phyloP scores from a whole-genome alignment of 2,329 filamentous ascomycete species.

The Trichoderma aggressivum region DNA sequence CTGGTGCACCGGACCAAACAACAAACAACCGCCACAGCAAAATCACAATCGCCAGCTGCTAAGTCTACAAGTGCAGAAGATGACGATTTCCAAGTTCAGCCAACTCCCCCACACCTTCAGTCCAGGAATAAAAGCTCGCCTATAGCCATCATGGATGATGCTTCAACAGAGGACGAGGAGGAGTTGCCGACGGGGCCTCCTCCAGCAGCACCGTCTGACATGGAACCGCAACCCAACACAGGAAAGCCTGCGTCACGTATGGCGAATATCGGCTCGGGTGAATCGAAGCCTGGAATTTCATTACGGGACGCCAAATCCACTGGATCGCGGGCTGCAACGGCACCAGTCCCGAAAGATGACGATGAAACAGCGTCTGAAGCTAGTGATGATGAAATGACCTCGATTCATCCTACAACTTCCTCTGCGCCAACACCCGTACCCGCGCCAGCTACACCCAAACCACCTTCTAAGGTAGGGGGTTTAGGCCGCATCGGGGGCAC shows the following conservation, averaged over 20 bases:
- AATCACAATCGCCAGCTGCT: slow-evolving; percentile 20
- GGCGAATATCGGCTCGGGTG: slow-evolving; percentile 37
- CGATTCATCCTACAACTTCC: slow-evolving; percentile 21
- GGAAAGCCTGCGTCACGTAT: slow-evolving; percentile 28
- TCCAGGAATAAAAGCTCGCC: slow-evolving; percentile 26
- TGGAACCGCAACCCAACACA: slow-evolving; percentile 21
- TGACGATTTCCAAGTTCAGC: slow-evolving; percentile 52
- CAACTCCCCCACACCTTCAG: slow-evolving; percentile 41
- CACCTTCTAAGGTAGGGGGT: slow-evolving; percentile 29
- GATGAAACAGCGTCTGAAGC: slow-evolving; percentile 46
- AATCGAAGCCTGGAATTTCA: slow-evolving; percentile 24
- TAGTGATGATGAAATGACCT: slow-evolving; percentile 32
- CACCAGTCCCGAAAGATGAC: slow-evolving; percentile 23
- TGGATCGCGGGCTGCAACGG: slow-evolving; percentile 12
- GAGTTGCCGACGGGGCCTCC: slow-evolving; percentile 23
- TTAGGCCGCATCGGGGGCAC: slow-evolving; percentile 43
- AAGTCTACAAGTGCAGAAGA: slow-evolving; percentile 37
- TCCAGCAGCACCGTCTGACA: slow-evolving; percentile 20
- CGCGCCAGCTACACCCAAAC: slow-evolving; percentile 21
- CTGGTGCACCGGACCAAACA: slow-evolving; percentile 22
- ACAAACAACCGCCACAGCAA: slow-evolving; percentile 15
- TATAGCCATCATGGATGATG: slow-evolving; percentile 26
- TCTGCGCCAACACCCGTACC: slow-evolving; percentile 21
- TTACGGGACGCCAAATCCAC: slow-evolving; percentile 21
- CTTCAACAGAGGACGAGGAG: slow-evolving; percentile 35